phyloP scores from a whole-genome alignment of 2,329 filamentous ascomycete genomes.

The Monosporascus sp. region DNA sequence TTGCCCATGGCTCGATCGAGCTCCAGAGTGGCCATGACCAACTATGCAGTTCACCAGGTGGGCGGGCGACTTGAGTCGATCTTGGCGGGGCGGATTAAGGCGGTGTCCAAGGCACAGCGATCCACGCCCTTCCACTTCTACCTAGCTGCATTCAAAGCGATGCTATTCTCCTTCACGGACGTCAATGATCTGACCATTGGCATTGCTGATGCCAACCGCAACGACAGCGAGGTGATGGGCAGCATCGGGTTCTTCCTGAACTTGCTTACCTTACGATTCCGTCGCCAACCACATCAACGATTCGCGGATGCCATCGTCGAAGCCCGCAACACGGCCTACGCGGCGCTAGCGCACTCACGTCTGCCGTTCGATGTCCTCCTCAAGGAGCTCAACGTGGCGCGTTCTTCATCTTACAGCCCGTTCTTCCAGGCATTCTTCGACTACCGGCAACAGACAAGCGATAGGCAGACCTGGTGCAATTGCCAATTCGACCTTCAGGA shows the following conservation, averaged over 20 bases:
- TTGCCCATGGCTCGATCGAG: constrained; percentile 22
- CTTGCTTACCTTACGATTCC: constrained; percentile 29
- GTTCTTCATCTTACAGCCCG: constrained; percentile 33
- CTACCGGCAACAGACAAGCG: constrained; percentile 38
- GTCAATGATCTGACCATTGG: constrained; percentile 33
- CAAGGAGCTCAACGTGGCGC: constrained; percentile 32
- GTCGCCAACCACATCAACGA: background rate
- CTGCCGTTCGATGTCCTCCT: constrained; percentile 43
- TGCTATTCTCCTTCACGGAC: constrained; percentile 22
- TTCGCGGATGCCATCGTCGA: constrained; percentile 3
- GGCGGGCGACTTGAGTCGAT: too few species aligned
- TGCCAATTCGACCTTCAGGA: constrained; percentile 14
- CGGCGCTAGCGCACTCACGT: constrained; percentile 29
- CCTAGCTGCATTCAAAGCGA: constrained; percentile 25
- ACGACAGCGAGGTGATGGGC: constrained; percentile 14
- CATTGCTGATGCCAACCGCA: constrained; percentile 32
- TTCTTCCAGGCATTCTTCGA: constrained; percentile 43
- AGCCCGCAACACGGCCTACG: constrained; percentile 1
- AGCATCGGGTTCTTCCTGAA: constrained; percentile 34
- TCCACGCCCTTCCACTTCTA: constrained; percentile 28
- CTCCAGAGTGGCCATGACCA: constrained; percentile 13
- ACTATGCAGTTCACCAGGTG: constrained; percentile 13
- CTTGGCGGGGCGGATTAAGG: constrained; percentile 16
- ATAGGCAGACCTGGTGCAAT: constrained; percentile 10
- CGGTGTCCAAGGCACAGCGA: constrained; percentile 8